Percentiles rank a stretch among this genome's conserved stretches.
These are phyloP conservation scores for Chaetomidium leptoderma DNA, from an alignment of 495 filamentous ascomycete species.

Conservation along the genomic window DNA sequence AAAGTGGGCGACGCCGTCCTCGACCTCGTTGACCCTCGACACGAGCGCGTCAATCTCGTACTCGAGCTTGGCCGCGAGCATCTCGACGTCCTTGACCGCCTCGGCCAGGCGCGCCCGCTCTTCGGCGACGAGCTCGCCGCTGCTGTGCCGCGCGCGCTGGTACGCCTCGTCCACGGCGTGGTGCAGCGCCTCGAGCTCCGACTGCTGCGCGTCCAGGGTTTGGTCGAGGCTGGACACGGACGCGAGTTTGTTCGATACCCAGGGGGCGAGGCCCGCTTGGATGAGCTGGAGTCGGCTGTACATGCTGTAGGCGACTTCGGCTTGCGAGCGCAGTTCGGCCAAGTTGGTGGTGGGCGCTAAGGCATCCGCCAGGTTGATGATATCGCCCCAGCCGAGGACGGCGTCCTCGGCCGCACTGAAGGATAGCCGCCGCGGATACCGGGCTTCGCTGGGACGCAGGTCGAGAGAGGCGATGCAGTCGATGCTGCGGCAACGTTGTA, in stretches of 20 bases:
- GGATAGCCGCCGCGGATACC: conserved; percentile 77
- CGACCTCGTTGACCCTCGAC: conserved; percentile 82
- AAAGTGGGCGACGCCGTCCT: conserved; percentile 76
- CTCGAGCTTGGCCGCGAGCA: conserved; percentile 80
- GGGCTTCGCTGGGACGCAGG: conserved; percentile 47
- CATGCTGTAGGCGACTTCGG: conserved; percentile 59
- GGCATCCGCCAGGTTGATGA: conserved; percentile 41
- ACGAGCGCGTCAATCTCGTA: conserved; percentile 83
- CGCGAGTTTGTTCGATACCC: conserved; percentile 62
- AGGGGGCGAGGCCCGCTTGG: conserved; percentile 51
- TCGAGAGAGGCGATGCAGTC: conserved; percentile 32
- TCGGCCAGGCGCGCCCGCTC: conserved; percentile 67
- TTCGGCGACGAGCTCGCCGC: conserved; percentile 61
- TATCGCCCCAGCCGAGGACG: conserved; percentile 64
- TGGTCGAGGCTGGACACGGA: conserved; percentile 60
- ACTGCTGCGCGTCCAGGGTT: conserved; percentile 54
- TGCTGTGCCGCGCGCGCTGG: conserved; percentile 57
- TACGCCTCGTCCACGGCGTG: conserved; percentile 62
- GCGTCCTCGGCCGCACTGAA: conserved; percentile 89
- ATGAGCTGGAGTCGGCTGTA: conserved; percentile 48
- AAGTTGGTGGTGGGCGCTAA: conserved; percentile 33
- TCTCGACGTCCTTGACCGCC: conserved; percentile 73
- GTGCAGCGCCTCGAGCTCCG: conserved; percentile 64
- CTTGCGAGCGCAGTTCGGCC: conserved; percentile 21
- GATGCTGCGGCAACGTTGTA: conserved; percentile 50